Conservation (phyloP, 2,329 filamentous ascomycete genomes). For the Xylariaceae sp. region DNA sequence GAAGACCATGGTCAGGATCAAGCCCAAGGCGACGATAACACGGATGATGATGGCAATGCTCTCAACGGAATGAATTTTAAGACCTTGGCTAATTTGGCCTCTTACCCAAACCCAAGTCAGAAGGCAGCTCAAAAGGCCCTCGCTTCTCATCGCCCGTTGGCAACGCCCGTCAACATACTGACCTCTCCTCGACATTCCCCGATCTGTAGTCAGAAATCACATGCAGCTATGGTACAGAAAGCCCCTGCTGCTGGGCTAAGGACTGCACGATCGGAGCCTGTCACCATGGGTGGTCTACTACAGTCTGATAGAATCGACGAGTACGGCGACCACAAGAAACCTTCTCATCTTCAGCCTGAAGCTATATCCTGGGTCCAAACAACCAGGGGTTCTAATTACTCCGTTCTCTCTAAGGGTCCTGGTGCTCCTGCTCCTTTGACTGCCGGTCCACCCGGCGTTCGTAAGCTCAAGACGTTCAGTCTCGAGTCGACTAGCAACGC, state of each 20-base stretch:
- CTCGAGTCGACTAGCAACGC: slow-evolving; percentile 36
- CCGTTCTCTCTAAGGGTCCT: slow-evolving; percentile 26
- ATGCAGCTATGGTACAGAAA: too few species aligned
- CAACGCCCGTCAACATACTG: slow-evolving; percentile 13
- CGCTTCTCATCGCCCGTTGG: slow-evolving; percentile 22
- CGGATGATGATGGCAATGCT: slow-evolving; percentile 26
- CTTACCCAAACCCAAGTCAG: slow-evolving; percentile 52
- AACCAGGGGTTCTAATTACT: slow-evolving; percentile 15
- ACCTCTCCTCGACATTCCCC: slow-evolving; percentile 2
- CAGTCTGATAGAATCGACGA: slow-evolving; percentile 17
- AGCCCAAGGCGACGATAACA: slow-evolving; percentile 22
- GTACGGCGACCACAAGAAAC: slow-evolving; percentile 2
- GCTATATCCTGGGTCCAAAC: slow-evolving; percentile 8
- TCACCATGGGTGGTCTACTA: slow-evolving; percentile 4
- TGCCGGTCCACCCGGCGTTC: slow-evolving; percentile 51
- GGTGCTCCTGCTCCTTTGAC: slow-evolving; percentile 48
- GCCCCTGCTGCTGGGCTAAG: neutral
- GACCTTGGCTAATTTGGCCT: slow-evolving; percentile 49
- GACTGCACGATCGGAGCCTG: slow-evolving; percentile 9
- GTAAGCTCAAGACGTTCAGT: slow-evolving; percentile 42
- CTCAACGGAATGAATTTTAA: slow-evolving; percentile 42
- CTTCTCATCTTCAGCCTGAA: slow-evolving; percentile 4
- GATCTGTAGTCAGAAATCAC: slow-evolving; percentile 4
- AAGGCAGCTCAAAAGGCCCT: slow-evolving; percentile 46
- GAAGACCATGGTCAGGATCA: slow-evolving; percentile 1